Percentiles rank a stretch among this genome's conserved stretches.
Conservation (phyloP, 345 rosid genomes). For the Arabis alpina region DNA sequence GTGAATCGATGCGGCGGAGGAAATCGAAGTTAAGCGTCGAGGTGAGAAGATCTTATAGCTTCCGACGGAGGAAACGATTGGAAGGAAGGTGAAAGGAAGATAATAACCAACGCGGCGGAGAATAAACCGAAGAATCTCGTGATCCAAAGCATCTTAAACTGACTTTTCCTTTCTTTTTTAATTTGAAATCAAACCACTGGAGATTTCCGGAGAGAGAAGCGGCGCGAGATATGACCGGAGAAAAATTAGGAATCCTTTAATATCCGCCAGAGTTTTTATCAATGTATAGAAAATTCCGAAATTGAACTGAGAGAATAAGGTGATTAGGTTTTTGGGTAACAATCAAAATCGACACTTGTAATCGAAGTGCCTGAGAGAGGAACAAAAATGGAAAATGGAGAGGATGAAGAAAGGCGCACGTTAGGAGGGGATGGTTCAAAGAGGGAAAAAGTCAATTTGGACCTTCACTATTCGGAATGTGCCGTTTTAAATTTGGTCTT, state of each 20-base stretch:
- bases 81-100: slow-evolving; percentile 80
- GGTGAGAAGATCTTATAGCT: slow-evolving; percentile 78
- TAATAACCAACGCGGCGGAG: slow-evolving; percentile 74
- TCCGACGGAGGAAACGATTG: slow-evolving; percentile 93
- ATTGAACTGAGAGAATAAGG: slow-evolving; percentile 10
- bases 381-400: too few species aligned
- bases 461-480: too few species aligned
- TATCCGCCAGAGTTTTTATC: slow-evolving; percentile 65
- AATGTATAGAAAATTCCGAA: too few species aligned
- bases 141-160: slow-evolving; percentile 72
- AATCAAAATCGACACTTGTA: slow-evolving; percentile 16
- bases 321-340: not conserved
- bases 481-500: too few species aligned
- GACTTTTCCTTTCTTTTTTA: slow-evolving; percentile 45
- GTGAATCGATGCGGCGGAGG: slow-evolving; percentile 50
- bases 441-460: too few species aligned
- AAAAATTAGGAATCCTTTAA: slow-evolving; percentile 55
- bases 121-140: slow-evolving; percentile 70
- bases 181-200: slow-evolving; percentile 52
- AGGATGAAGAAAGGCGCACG: slow-evolving; percentile 42
- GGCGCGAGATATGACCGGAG: slow-evolving; percentile 42
- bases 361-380: slow-evolving; percentile 43
- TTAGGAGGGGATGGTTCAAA: slow-evolving; percentile 51
- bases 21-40: slow-evolving; percentile 50
- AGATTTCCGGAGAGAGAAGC: slow-evolving; percentile 46